Conservation (phyloP, 495 filamentous ascomycete species). For the Evansstolkia leycettana region DNA sequence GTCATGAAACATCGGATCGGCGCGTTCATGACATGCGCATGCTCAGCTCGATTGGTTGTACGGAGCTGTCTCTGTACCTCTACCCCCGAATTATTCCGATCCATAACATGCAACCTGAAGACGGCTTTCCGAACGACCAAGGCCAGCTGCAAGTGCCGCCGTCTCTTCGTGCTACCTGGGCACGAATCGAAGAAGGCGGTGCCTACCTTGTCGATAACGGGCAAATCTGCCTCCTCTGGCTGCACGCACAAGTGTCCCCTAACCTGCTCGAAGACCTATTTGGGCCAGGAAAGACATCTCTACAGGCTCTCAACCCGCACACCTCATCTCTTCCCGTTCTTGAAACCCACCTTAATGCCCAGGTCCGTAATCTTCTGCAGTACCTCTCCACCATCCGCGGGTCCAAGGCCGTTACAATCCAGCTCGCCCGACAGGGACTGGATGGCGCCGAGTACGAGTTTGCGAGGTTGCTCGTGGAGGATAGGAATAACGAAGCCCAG, state of each 20-base stretch:
- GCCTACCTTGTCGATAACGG: slow-evolving; percentile 98
- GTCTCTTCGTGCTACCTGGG: slow-evolving; percentile 71
- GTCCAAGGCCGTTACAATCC: slow-evolving; percentile 76
- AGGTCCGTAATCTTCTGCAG: slow-evolving; percentile 86
- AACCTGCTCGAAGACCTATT: slow-evolving; percentile 89
- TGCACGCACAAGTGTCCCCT: slow-evolving; percentile 61
- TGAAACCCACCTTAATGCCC: slow-evolving; percentile 87
- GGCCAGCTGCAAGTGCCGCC: slow-evolving; percentile 68
- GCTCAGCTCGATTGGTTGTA: slow-evolving; percentile 72
- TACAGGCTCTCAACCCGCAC: slow-evolving; percentile 68
- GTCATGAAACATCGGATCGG: slow-evolving; percentile 83
- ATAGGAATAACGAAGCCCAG: slow-evolving; percentile 93
- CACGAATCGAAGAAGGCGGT: slow-evolving; percentile 83
- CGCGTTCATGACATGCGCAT: slow-evolving; percentile 84
- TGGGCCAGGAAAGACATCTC: slow-evolving; percentile 57
- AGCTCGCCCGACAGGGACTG: slow-evolving; percentile 83
- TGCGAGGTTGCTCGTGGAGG: slow-evolving; percentile 79
- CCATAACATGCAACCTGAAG: slow-evolving; percentile 63
- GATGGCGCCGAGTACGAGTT: slow-evolving; percentile 97
- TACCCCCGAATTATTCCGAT: slow-evolving; percentile 89
- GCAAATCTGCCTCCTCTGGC: slow-evolving; percentile 80
- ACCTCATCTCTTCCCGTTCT: slow-evolving; percentile 58
- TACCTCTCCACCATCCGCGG: slow-evolving; percentile 73
- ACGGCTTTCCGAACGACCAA: slow-evolving; percentile 81
- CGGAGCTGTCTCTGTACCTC: slow-evolving; percentile 82